Conservation (phyloP, 306 rosid genomes). For the Astragalus glycyphyllos region DNA sequence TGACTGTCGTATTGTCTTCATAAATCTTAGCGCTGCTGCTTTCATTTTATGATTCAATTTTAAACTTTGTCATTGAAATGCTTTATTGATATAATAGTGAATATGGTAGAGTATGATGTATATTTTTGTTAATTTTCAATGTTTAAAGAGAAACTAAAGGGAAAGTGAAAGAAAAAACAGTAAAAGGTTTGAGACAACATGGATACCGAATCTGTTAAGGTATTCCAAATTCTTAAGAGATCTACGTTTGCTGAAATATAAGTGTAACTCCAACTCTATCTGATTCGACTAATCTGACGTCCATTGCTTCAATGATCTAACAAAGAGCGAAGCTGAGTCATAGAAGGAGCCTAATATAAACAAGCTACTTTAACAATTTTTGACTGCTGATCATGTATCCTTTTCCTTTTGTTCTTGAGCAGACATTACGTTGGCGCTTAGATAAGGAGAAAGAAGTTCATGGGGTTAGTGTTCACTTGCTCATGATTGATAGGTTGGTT, state of each 20-base stretch:
- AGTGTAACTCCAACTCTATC: background rate
- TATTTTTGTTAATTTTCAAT: too few species aligned
- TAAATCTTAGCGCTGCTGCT: too few species aligned
- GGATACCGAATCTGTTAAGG: too few species aligned
- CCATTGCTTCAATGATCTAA: background rate
- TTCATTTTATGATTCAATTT: too few species aligned
- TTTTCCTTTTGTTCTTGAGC: conserved; percentile 14
- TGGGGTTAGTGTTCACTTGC: conserved; percentile 61
- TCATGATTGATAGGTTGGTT: conserved; percentile 85
- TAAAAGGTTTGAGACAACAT: too few species aligned
- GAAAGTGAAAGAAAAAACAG: too few species aligned
- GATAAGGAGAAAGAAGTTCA: conserved; percentile 60
- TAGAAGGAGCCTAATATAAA: background rate
- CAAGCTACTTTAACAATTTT: background rate
- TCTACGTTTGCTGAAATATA: background rate
- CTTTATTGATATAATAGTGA: too few species aligned
- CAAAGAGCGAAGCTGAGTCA: background rate
- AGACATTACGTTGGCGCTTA: conserved; percentile 75
- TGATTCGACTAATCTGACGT: background rate
- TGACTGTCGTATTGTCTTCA: too few species aligned
- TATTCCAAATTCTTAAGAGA: background rate
- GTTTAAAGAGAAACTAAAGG: too few species aligned
- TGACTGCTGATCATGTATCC: background rate
- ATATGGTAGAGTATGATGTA: too few species aligned
- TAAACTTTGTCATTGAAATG: background rate